Conservation (phyloP, 1,139 yeast species). For the Candida freyschussii region DNA sequence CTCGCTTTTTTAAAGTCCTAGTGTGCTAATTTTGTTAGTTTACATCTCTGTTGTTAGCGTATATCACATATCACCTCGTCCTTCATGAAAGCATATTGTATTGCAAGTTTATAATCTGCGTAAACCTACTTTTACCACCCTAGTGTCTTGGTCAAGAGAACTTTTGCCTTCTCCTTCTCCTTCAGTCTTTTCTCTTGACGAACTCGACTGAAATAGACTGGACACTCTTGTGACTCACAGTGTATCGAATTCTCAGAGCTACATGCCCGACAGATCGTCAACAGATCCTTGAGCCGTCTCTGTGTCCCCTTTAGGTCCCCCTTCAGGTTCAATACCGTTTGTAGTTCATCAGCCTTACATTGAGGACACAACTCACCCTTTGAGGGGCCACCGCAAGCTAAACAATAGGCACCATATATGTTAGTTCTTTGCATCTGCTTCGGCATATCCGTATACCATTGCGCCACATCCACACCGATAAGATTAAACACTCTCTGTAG, state of each 20-base stretch:
- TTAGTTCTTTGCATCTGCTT: conserved; percentile 24
- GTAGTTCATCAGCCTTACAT: conserved; percentile 30
- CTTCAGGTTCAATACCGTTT: conserved; percentile 24
- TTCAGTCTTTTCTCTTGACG: conserved; percentile 23
- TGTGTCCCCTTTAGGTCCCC: conserved; percentile 20
- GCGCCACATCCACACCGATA: conserved; percentile 71
- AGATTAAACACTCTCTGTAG: conserved; percentile 77
- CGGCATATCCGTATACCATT: conserved; percentile 80
- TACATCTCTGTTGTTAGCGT: background rate
- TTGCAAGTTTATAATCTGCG: background rate
- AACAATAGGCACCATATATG: conserved; percentile 15
- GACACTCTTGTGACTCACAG: conserved; percentile 37
- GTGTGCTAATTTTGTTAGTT: background rate
- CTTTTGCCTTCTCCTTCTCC: conserved; percentile 11
- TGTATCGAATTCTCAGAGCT: conserved; percentile 21
- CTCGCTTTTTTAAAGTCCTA: too few species aligned
- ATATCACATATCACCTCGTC: background rate
- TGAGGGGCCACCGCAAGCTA: conserved; percentile 21
- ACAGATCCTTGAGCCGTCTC: conserved; percentile 18
- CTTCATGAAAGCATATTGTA: too few species aligned
- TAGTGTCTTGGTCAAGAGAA: conserved; percentile 5
- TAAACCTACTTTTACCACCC: conserved; percentile 9
- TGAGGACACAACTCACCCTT: conserved; percentile 29
- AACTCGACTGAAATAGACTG: conserved; percentile 32
- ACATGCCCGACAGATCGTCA: conserved; percentile 27